Percentiles rank a stretch among this genome's conserved stretches.
These are phyloP conservation scores for Penicillium freii DNA, from an alignment of 2,329 filamentous ascomycete species.

Conservation along the genomic window DNA sequence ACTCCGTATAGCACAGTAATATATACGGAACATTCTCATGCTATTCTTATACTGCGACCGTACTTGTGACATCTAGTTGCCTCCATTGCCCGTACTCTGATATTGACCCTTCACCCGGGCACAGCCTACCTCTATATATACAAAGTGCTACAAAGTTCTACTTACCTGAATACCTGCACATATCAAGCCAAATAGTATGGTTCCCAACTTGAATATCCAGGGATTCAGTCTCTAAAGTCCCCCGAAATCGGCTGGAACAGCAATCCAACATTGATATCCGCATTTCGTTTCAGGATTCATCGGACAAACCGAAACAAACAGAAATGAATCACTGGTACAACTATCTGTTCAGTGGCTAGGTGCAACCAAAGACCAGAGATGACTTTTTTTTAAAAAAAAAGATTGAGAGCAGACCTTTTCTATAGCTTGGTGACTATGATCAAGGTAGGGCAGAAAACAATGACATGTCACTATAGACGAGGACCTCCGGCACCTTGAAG, in stretches of 20 bases:
- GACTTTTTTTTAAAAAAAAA: too few species aligned
- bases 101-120: neutral
- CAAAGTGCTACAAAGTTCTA: neutral
- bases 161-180: neutral
- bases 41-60: neutral
- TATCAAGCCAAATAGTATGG: neutral
- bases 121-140: neutral
- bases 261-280: neutral
- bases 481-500: neutral
- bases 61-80: neutral
- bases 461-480: neutral
- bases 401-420: neutral
- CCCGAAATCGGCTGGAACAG: neutral
- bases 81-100: neutral
- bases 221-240: neutral
- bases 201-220: neutral
- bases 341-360: neutral
- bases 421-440: neutral
- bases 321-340: neutral
- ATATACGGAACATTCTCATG: neutral
- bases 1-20: neutral
- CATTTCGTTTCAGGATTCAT: neutral
- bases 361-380: neutral
- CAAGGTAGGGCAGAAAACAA: neutral
- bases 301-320: neutral